These are phyloP conservation scores for Chimonanthus salicifolius DNA, from an alignment of 164 flowering plant species.

Conservation along the genomic window DNA sequence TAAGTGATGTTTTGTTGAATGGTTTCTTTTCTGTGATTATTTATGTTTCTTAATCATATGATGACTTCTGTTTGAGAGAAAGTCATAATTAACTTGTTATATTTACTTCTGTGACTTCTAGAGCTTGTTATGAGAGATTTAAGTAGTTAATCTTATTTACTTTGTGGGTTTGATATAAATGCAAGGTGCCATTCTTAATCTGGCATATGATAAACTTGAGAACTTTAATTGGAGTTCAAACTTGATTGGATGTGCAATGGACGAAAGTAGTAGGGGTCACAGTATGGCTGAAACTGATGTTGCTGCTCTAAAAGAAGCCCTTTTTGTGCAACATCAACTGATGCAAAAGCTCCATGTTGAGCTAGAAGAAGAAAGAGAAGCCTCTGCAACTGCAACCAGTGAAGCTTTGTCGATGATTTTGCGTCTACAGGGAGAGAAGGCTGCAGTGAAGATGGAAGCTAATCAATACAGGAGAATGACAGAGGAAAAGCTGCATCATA, in stretches of 20 bases:
- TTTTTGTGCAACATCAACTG: slow-evolving; percentile 57
- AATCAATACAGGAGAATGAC: slow-evolving; percentile 78
- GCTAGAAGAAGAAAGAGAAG: slow-evolving; percentile 82
- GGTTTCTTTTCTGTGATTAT: not conserved
- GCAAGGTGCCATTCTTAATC: not conserved
- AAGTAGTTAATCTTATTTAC: not conserved
- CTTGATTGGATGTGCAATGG: slow-evolving; percentile 20
- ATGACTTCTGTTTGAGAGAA: not conserved
- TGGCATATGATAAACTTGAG: not conserved
- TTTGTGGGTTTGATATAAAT: not conserved
- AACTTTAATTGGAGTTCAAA: not conserved
- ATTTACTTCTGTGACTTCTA: not conserved
- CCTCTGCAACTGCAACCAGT: slow-evolving; percentile 66
- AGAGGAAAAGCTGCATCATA: slow-evolving; percentile 73
- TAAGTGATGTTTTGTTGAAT: not conserved
- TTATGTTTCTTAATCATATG: not conserved
- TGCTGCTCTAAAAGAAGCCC: slow-evolving; percentile 50
- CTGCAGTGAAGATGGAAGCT: slow-evolving; percentile 77
- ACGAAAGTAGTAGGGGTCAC: slow-evolving; percentile 11
- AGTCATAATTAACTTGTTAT: not conserved
- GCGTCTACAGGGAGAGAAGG: slow-evolving; percentile 81
- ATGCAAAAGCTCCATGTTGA: slow-evolving; percentile 65
- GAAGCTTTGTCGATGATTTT: slow-evolving; percentile 83
- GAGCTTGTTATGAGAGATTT: not conserved
- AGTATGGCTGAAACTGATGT: slow-evolving; percentile 29